These are phyloP conservation scores for Apodospora peruviana DNA, from an alignment of 495 filamentous ascomycete genomes.

Conservation along the genomic window DNA sequence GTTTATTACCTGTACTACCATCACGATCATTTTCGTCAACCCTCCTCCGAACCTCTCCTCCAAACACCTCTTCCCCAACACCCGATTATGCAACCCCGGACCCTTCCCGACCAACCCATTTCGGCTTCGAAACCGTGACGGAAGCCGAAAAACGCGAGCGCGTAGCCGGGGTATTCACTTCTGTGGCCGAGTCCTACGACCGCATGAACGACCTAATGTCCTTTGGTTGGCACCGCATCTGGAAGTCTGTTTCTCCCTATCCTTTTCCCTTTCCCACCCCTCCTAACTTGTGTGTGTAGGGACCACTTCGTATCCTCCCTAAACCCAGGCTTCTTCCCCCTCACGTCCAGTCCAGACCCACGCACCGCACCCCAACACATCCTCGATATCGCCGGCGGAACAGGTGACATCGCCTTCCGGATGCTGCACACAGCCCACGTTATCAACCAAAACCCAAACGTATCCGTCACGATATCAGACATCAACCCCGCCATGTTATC, in stretches of 20 bases:
- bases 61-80: conserved; percentile 8
- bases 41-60: conserved; percentile 6
- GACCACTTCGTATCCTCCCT: conserved; percentile 92
- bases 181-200: conserved; percentile 86
- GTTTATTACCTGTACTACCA: conserved; percentile 5
- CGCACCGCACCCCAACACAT: conserved; percentile 58
- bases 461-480: conserved; percentile 83
- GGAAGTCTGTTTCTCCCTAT: conserved; percentile 54
- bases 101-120: conserved; percentile 73
- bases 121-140: conserved; percentile 85
- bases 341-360: conserved; percentile 26
- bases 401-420: conserved; percentile 96
- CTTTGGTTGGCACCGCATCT: conserved; percentile 89
- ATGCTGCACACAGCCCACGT: conserved; percentile 83
- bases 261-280: not conserved
- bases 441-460: conserved; percentile 72
- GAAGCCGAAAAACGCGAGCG: conserved; percentile 65
- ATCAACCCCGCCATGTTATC: conserved; percentile 93
- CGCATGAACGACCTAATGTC: conserved; percentile 99
- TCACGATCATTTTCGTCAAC: conserved; percentile 18
- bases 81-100: conserved; percentile 32
- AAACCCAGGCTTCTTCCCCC: conserved; percentile 73
- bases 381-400: conserved; percentile 95
- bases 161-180: conserved; percentile 89
- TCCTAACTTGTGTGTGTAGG: conserved; percentile 22